Evolutionary conservation across 148 eudicot species (phyloP), one percentile per base, ranked within the genome.

Genomic region (Talinum fruticosum): DNA sequence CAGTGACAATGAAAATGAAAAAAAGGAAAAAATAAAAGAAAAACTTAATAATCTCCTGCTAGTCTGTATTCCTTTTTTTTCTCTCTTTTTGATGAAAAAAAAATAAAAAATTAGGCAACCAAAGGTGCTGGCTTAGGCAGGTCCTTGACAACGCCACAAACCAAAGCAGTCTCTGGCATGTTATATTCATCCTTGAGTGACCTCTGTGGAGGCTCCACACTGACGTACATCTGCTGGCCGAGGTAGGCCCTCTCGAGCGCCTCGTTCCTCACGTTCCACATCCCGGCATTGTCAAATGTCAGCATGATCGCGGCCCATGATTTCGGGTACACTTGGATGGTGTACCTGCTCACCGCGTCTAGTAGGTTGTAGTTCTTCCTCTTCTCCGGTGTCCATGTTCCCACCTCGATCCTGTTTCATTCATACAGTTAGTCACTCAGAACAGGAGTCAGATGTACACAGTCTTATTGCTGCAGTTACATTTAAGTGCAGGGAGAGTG

Each of bases 341-440:
- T 78, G 86, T 88, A 81, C 47, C 88, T 78, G 80, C 86, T 88
- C 74, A 84, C 87, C 1, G 87, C 87, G 7, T 88, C 90, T 5
- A 88, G 68, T 0, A 86, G 79, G 37, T 88, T 88, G 90, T 88
- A 88, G 87, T 82, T 82, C 86, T 86, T 86, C 66, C 90, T 88
- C 82, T 82, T 88, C 62, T 86, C 87, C 0, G 90, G 91, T 2
- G 21, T 65, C 91, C 91, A 88, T 32, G 69, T 69, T 10, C 91
- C 91, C 0, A 78, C 75, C 68, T 86, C 91, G 0, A 88, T 88
- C 83, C 88, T 86, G 84, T 82, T 69, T 49, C n/a, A 71, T 1
- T 26, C 23, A 47, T 10, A 23, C 0, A 23, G 64, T 59, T 5
- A 23, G 26, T 24, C 29, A 59, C 29, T 24, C 10, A 59, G 33